Evolutionary conservation across 2,329 filamentous ascomycete species (phyloP).

Genomic region (Beauveria varroae): DNA sequence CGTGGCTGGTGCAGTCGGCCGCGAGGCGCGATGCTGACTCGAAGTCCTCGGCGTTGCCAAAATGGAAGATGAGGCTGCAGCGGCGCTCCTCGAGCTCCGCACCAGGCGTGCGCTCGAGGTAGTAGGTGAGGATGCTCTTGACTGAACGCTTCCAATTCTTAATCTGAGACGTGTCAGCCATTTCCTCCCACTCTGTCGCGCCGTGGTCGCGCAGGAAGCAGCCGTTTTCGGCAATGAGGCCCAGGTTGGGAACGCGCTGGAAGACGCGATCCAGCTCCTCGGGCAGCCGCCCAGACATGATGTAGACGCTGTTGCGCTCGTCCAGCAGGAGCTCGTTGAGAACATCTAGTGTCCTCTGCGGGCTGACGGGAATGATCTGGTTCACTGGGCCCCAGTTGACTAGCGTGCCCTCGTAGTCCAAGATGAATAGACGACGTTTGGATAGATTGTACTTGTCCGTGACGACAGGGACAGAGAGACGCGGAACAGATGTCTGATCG

Average conservation of each 20-base stretch:
- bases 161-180: constrained; percentile 65
- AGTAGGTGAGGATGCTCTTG: constrained; percentile 77
- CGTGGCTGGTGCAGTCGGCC: constrained; percentile 84
- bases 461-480: constrained; percentile 63
- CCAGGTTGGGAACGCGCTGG: constrained; percentile 72
- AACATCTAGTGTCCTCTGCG: constrained; percentile 72
- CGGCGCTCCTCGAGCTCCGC: constrained; percentile 86
- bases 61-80: constrained; percentile 86
- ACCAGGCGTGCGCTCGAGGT: constrained; percentile 80
- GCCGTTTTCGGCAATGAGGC: constrained; percentile 90
- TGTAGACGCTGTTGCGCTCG: constrained; percentile 76
- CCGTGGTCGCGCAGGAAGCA: constrained; percentile 75
- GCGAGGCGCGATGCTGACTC: constrained; percentile 71
- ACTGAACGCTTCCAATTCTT: constrained; percentile 78
- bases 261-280: constrained; percentile 86
- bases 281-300: constrained; percentile 85
- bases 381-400: constrained; percentile 80
- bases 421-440: constrained; percentile 68
- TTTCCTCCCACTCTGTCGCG: constrained; percentile 64
- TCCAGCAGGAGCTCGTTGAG: constrained; percentile 76
- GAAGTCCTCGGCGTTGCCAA: constrained; percentile 72
- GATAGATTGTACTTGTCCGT: constrained; percentile 58
- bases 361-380: constrained; percentile 78
- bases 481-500: constrained; percentile 78
- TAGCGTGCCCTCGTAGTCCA: constrained; percentile 91